Base-by-base conservation (phyloP, 352 stramenopile species). In the Phytopythium litorale region DNA sequence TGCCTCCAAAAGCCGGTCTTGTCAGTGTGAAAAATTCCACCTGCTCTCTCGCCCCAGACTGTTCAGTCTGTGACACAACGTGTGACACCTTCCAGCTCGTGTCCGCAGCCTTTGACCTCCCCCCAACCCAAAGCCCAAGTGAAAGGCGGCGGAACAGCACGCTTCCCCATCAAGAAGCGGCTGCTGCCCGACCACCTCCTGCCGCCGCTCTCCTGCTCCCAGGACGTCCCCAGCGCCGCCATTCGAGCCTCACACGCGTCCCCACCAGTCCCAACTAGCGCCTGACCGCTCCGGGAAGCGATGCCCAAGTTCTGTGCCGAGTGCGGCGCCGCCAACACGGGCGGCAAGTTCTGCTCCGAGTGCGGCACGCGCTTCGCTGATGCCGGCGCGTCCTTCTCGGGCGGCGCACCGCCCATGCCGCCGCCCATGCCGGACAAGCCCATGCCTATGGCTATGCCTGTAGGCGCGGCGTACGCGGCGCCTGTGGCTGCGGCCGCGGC, bases 261-360 rank as follows among this genome's bases (percentile, higher is more conserved):
- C 12, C 37, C 18, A 11, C 16, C 37, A 42, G 11, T 42, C 13
- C 1, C 3, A 15, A 42, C 7, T 3, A 4, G 8, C 12, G 13
- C 37, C 37, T 42, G 8, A 16, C 16, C 68, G 25, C 25, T 28
- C 25, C 25, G 25, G 25, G 25, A 28, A 4, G 25, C 40, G 35
- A 63, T 63, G 58, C 45, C 52, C 23, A 67, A 67, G 43, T 64
- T 64, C 40, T 70, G 64, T 60, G 30, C 57, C 16, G 38, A 70
- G n/a, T 70, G 64, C 55, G 64, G 64, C 40, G 71, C 79, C 42
- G 56, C 73, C 58, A 72, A 68, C 62, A 76, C 64, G 11, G 72
- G 77, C 61, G 76, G 75, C 64, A 81, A 76, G 65, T 89, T 89
- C 70, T 89, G 80, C 69, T 68, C 75, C 52, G 78, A 89, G 65